Conservation (phyloP, 2,329 filamentous ascomycete genomes). For the Ophiostoma fasciatum region DNA sequence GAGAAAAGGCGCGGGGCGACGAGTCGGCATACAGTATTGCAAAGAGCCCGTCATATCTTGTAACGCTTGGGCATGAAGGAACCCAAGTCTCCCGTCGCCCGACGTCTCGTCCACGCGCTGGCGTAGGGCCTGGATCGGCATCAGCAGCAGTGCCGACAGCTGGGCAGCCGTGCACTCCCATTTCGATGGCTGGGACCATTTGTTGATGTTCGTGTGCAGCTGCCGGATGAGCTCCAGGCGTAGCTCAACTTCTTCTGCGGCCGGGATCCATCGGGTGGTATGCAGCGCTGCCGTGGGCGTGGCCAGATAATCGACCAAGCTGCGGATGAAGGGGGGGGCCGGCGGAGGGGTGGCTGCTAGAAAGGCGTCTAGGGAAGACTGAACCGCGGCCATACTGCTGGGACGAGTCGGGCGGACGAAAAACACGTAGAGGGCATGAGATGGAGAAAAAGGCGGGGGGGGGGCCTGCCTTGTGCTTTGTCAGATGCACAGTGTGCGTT, state of each 20-base stretch:
- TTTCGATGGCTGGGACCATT: not conserved
- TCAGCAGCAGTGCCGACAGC: not conserved
- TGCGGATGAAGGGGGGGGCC: not conserved
- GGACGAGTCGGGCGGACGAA: too few relatives aligned
- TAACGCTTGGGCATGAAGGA: not conserved
- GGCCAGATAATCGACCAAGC: not conserved
- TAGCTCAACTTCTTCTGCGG: not conserved
- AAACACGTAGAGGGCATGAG: too few relatives aligned
- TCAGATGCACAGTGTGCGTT: too few relatives aligned
- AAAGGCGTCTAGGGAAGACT: not conserved
- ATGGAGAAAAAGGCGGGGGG: too few relatives aligned
- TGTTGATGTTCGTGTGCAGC: not conserved
- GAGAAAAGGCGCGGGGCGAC: not conserved
- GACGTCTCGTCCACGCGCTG: not conserved
- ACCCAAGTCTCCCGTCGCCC: not conserved
- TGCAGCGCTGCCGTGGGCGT: not conserved
- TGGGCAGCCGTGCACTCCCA: not conserved
- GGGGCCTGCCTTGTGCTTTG: too few relatives aligned
- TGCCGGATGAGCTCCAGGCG: not conserved
- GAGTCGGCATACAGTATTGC: not conserved
- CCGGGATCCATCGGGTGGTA: not conserved
- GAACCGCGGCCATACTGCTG: too few relatives aligned
- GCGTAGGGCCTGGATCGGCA: not conserved
- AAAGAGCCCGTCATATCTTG: not conserved
- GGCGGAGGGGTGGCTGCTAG: not conserved